Base-by-base conservation (phyloP, 495 filamentous ascomycete species). In the Trichoderma gamsii region DNA sequence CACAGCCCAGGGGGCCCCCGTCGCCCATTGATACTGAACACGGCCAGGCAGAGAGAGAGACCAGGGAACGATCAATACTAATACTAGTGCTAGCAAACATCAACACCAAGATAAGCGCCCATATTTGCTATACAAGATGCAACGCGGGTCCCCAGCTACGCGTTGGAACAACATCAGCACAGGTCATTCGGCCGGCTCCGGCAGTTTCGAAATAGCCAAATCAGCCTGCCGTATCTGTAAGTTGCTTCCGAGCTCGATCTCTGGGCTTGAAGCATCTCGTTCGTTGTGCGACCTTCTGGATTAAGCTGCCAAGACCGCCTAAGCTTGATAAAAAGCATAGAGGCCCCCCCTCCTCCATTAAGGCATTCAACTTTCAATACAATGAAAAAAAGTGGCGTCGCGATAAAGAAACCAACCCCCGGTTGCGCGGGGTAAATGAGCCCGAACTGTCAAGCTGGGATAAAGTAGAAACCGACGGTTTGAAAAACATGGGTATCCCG, bases 301-400 rank as follows among this genome's bases (percentile, higher is more conserved):
- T 61, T 61, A 25, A 61, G 56, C 23, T 13, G 56, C 56, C 56
- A 61, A 61, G 56, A 25, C 56, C 56, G 56, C n/a, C 56, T 61
- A 61, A 61, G 56, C 56, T 61, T 61, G 56, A 61, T 61, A 32
- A 61, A 61, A 61, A 61, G 56, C 44, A 18, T 18, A n/a, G 44
- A n/a, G 15, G 44, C 3, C n/a, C 35, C 29, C 29, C n/a, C 35
- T 4, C 29, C 15, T 49, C n/a, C 11, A 18, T 49, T 16, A 18
- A n/a, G 15, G 44, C n/a, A n/a, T 49, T 49, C 13, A 18, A n/a
- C 15, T 16, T 16, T 49, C 15, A 16, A 49, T 49, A n/a, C 15
- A 49, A 18, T 11, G 43, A n/a, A 29, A 29, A 46, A 16, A 46
- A 52, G 21, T 18, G n/a, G 49, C 49, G 49, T 21, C 49, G 49